phyloP scores from a whole-genome alignment of 2,329 filamentous ascomycete genomes.

The Penicillium sp. region DNA sequence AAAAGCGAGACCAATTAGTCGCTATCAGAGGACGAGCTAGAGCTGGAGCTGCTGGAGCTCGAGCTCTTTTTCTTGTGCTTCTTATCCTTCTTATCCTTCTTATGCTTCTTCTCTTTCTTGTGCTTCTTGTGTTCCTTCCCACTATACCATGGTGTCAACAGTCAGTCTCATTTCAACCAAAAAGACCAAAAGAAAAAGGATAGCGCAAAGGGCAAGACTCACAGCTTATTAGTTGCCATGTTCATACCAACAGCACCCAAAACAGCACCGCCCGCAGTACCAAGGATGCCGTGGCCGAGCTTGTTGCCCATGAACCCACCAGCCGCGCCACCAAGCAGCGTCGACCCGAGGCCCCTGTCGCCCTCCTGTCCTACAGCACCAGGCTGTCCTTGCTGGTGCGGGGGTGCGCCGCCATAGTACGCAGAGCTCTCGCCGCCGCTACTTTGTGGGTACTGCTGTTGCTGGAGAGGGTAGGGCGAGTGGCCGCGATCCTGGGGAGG shows the following conservation, averaged over 20 bases:
- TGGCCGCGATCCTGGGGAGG: conserved; percentile 17
- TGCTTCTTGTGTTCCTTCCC: conserved; percentile 18
- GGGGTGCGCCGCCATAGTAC: conserved; percentile 31
- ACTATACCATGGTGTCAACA: neutral
- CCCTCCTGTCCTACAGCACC: conserved; percentile 21
- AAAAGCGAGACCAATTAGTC: neutral
- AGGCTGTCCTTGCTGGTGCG: conserved; percentile 24
- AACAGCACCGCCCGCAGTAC: conserved; percentile 21
- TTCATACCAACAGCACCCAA: conserved; percentile 24
- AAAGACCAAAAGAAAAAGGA: neutral
- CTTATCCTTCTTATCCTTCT: conserved; percentile 17
- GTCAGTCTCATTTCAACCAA: conserved; percentile 1
- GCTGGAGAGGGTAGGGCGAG: conserved; percentile 18
- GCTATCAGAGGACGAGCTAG: conserved; percentile 14
- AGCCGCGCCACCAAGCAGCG: conserved; percentile 22
- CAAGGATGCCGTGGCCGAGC: conserved; percentile 17
- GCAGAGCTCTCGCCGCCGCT: conserved; percentile 33
- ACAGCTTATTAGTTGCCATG: conserved; percentile 17
- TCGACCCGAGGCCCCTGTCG: conserved; percentile 24
- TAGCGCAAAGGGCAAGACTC: conserved; percentile 1
- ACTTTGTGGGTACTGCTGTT: conserved; percentile 25
- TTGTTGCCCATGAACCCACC: conserved; percentile 24
- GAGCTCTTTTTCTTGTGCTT: conserved; percentile 18
- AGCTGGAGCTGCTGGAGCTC: conserved; percentile 16
- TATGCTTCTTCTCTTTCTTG: conserved; percentile 21